Percentiles rank a stretch among this genome's conserved stretches.
Evolutionary conservation across 1,284 basidiomycete genomes (phyloP).

Genomic region (Cryptococcus sp.): DNA sequence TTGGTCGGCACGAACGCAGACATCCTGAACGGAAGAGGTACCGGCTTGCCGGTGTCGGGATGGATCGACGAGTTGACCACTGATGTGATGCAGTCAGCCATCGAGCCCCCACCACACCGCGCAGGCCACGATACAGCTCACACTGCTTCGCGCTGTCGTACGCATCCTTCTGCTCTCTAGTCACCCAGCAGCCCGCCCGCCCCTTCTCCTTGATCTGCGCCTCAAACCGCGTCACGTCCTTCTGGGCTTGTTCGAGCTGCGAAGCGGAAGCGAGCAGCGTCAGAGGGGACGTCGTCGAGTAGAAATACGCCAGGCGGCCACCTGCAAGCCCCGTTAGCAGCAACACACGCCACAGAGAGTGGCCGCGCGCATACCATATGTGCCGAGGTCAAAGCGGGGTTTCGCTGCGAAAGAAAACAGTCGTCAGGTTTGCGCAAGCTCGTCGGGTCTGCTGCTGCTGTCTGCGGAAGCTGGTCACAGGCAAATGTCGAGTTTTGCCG

Average conservation of each 20-base stretch:
- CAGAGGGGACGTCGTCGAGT: conserved; percentile 54
- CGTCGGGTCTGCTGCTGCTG: too few relatives aligned
- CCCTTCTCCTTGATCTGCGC: conserved; percentile 42
- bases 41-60: conserved; percentile 53
- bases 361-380: conserved; percentile 31
- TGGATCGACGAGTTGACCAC: conserved; percentile 53
- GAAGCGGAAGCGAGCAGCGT: conserved; percentile 52
- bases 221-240: conserved; percentile 46
- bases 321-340: conserved; percentile 18
- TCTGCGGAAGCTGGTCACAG: too few relatives aligned
- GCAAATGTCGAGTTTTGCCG: too few relatives aligned
- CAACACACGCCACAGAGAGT: neutral
- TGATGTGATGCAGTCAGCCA: conserved; percentile 10
- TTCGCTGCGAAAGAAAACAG: conserved; percentile 22
- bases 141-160: conserved; percentile 53
- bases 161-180: conserved; percentile 30
- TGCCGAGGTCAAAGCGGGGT: conserved; percentile 39
- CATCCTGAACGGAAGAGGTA: conserved; percentile 56
- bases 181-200: conserved; percentile 43
- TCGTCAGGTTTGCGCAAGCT: conserved; percentile 5
- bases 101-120: neutral
- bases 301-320: conserved; percentile 55
- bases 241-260: conserved; percentile 45
- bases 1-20: conserved; percentile 57
- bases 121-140: conserved; percentile 25